A percentile compares a stretch with the other conserved stretches of the same genome.
Conservation (phyloP, 768 basidiomycete species). For the Suillus sp. region DNA sequence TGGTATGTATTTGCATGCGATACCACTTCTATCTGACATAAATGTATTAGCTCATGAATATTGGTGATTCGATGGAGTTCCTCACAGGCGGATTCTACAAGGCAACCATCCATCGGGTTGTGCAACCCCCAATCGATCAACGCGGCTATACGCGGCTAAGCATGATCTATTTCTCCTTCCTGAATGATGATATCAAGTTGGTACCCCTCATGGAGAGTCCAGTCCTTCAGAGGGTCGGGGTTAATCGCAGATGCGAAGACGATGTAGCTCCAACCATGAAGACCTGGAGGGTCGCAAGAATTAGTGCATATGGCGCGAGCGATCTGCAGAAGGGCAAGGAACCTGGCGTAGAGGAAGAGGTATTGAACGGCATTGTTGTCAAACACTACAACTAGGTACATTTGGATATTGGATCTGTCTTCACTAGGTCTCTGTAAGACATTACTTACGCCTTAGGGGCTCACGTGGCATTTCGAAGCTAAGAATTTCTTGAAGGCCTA, state of each 20-base stretch:
- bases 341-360: constrained; percentile 55
- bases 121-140: constrained; percentile 61
- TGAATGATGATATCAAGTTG: constrained; percentile 51
- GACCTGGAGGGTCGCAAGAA: constrained; percentile 53
- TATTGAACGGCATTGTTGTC: constrained; percentile 56
- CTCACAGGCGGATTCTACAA: constrained; percentile 62
- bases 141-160: constrained; percentile 51
- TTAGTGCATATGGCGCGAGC: constrained; percentile 51
- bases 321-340: constrained; percentile 43
- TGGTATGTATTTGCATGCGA: constrained; percentile 37
- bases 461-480: neutral
- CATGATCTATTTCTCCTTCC: constrained; percentile 57
- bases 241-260: constrained; percentile 40
- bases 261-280: constrained; percentile 52
- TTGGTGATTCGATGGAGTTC: constrained; percentile 61
- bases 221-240: constrained; percentile 47
- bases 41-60: constrained; percentile 51
- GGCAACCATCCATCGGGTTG: constrained; percentile 61
- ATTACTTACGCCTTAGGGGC: neutral
- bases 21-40: neutral
- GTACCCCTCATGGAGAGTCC: constrained; percentile 49
- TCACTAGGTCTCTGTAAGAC: neutral
- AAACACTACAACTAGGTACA: constrained; percentile 52
- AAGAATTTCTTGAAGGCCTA: neutral
- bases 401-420: neutral